Conservation (phyloP, 306 rosid species). For the Calophaca sinica region DNA sequence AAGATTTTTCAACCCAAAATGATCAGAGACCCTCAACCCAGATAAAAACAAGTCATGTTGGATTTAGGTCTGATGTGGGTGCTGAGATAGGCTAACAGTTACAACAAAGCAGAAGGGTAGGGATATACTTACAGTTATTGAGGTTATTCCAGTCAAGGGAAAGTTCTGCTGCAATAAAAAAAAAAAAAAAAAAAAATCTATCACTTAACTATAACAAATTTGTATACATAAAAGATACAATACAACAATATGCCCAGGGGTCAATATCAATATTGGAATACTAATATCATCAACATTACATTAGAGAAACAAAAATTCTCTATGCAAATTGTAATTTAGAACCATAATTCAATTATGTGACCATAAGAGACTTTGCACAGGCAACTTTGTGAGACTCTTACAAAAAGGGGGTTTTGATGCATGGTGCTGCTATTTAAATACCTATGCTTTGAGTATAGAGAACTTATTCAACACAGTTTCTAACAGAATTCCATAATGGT, state of each 20-base stretch:
- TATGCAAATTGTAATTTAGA: conserved; percentile 8
- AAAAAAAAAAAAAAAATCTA: not conserved
- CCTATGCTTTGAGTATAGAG: too few relatives aligned
- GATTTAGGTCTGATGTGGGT: conserved; percentile 28
- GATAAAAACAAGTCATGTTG: conserved; percentile 4
- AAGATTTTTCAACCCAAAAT: conserved; percentile 15
- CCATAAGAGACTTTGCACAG: conserved; percentile 15
- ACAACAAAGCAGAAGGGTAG: conserved; percentile 22
- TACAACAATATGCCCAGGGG: not conserved
- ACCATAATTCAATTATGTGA: conserved; percentile 10
- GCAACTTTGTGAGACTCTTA: not conserved
- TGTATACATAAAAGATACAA: conserved; percentile 22
- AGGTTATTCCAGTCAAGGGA: conserved; percentile 21
- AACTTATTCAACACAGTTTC: too few relatives aligned
- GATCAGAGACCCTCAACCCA: conserved; percentile 10
- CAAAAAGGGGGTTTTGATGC: not conserved
- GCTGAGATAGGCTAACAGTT: conserved; percentile 29
- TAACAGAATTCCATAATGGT: too few relatives aligned
- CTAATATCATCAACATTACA: not conserved
- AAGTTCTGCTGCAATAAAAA: conserved; percentile 16
- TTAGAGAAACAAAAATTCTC: not conserved
- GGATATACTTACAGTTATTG: conserved; percentile 36
- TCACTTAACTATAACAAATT: conserved; percentile 21
- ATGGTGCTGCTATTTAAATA: too few relatives aligned
- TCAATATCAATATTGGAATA: not conserved